Evolutionary conservation across 148 eudicot species (phyloP), one percentile per base, ranked within the genome.

Genomic region (Fallopia convolvulus): DNA sequence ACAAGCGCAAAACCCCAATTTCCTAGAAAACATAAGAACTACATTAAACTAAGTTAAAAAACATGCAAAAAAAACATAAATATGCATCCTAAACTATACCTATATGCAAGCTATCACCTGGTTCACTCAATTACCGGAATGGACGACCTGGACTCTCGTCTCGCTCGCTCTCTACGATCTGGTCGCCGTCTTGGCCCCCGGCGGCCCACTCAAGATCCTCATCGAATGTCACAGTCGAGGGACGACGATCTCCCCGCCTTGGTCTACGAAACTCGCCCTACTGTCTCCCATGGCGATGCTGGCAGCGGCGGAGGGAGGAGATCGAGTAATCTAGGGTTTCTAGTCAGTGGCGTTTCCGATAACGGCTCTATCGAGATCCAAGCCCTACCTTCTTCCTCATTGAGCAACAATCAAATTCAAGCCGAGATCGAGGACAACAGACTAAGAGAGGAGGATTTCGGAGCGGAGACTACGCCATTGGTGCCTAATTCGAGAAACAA

Each of bases 71-170:
- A n/a, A n/a, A n/a, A n/a, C n/a, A n/a, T n/a, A n/a, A n/a, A n/a
- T n/a, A n/a, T n/a, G n/a, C n/a, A n/a, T n/a, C n/a, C n/a, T n/a
- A n/a, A n/a, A n/a, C n/a, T n/a, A n/a, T n/a, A n/a, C n/a, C n/a
- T n/a, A n/a, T n/a, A n/a, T n/a, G n/a, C n/a, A n/a, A n/a, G n/a
- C n/a, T n/a, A n/a, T n/a, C n/a, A n/a, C n/a, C 42, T 95, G 97
- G 97, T 95, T 92, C 65, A 88, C 99, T 4, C 88, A 87, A 56
- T 81, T 95, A 87, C 99, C 99, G 4, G 99, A 95, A 23, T 95
- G 99, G 99, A 95, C 97, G 2, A 95, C 99, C n/a, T 95, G 99
- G 99, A 78, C 78, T 33, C 81, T 95, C 80, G 86, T 93, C n/a
- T 93, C 97, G 3, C 80, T 95, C 78, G 93, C 97, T 3, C 14